Conservation (phyloP, 495 filamentous ascomycete species). For the Penicillium silybi region DNA sequence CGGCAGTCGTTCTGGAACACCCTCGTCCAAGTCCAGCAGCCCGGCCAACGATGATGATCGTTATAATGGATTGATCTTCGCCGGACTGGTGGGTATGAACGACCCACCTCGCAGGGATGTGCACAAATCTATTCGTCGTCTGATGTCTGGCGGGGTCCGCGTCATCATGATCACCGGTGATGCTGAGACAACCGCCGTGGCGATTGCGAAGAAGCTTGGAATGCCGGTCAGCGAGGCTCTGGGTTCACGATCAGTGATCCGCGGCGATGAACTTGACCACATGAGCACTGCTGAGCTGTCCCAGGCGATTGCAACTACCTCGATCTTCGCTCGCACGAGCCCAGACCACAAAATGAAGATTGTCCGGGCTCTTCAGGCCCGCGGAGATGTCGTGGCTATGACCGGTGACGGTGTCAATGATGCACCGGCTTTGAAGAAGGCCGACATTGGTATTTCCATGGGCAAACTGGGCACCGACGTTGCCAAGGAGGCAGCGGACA, state of each 20-base stretch:
- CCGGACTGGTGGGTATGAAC: conserved; percentile 93
- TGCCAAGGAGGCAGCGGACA: conserved; percentile 98
- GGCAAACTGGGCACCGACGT: conserved; percentile 93
- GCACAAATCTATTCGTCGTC: conserved; percentile 78
- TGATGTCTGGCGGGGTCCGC: conserved; percentile 91
- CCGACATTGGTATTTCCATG: conserved; percentile 98
- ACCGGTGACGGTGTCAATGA: conserved; percentile 98
- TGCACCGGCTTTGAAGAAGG: conserved; percentile 93
- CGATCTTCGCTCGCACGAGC: conserved; percentile 92
- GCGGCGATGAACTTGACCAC: conserved; percentile 83
- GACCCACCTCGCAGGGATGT: conserved; percentile 90
- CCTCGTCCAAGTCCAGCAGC: conserved; percentile 40
- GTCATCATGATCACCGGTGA: conserved; percentile 99
- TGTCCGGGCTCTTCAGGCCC: conserved; percentile 81
- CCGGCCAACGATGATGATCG: conserved; percentile 59
- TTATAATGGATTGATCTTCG: conserved; percentile 82
- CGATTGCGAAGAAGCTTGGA: conserved; percentile 87
- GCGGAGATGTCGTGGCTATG: conserved; percentile 98
- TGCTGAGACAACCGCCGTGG: conserved; percentile 87
- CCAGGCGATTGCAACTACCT: conserved; percentile 77
- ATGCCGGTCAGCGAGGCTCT: conserved; percentile 64
- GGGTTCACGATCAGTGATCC: conserved; percentile 63
- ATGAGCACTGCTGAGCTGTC: conserved; percentile 84
- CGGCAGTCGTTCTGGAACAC: conserved; percentile 48
- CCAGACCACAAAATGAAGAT: conserved; percentile 99